A percentile compares a stretch with the other conserved stretches of the same genome.
Conservation (phyloP, 352 stramenopile genomes). For the Vaucheria bursata region DNA sequence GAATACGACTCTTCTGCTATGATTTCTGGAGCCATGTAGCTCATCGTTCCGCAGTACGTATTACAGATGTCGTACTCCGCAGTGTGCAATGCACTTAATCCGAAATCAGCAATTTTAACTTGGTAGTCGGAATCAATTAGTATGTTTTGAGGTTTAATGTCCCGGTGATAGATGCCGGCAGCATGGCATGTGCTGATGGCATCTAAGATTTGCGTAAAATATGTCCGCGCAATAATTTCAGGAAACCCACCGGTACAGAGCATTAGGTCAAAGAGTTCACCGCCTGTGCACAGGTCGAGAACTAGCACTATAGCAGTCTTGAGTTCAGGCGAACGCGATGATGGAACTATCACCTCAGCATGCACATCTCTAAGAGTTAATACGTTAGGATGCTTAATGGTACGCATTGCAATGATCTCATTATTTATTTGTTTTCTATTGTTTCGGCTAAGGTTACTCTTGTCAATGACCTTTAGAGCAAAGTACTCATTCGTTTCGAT, state of each 20-base stretch:
- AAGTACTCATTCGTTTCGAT: neutral
- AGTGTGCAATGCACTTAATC: conserved; percentile 53
- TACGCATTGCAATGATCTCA: no score
- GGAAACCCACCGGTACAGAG: conserved; percentile 81
- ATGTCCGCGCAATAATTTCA: conserved; percentile 68
- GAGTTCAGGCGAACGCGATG: no score
- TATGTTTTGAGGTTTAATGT: conserved; percentile 86
- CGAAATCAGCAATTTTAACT: conserved; percentile 46
- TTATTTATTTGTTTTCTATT: no score
- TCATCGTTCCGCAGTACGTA: conserved; percentile 76
- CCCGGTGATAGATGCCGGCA: conserved; percentile 73
- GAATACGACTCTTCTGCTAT: no score
- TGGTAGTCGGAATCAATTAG: conserved; percentile 62
- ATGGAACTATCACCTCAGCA: no score
- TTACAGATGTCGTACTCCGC: conserved; percentile 55
- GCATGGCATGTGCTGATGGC: conserved; percentile 66
- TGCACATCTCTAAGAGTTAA: no score
- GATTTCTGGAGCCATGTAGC: conserved; percentile 86
- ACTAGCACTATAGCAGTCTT: conserved; percentile 69
- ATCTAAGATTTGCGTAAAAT: conserved; percentile 69
- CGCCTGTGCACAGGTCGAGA: conserved; percentile 64
- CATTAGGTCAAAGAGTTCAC: conserved; percentile 81
- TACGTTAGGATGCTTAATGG: no score
- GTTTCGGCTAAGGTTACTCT: no score
- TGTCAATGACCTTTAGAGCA: no score